phyloP scores from a whole-genome alignment of 768 basidiomycete genomes.

The Phaeotremella skinneri region DNA sequence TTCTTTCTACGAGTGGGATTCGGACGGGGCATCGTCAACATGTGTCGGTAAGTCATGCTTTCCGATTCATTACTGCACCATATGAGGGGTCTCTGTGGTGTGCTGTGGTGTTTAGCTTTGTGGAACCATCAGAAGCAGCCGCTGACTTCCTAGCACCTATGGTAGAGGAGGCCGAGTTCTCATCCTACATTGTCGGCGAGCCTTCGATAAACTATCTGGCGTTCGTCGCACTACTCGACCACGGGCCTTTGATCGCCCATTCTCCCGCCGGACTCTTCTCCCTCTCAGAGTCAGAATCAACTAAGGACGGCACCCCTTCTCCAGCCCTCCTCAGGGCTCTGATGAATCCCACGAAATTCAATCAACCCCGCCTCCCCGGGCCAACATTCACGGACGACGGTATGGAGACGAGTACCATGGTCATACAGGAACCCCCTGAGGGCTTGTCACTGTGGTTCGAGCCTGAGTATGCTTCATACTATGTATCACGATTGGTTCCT shows the following conservation, averaged over 20 bases:
- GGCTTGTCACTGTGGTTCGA: constrained; percentile 14
- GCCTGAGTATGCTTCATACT: constrained; percentile 9
- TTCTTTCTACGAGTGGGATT: constrained; percentile 21
- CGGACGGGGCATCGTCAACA: background rate
- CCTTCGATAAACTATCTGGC: constrained; percentile 20
- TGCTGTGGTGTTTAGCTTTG: no score
- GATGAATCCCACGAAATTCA: background rate
- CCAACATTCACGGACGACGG: constrained; percentile 13
- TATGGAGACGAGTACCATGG: constrained; percentile 1
- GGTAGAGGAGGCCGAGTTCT: constrained; percentile 27
- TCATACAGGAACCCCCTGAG: constrained; percentile 3
- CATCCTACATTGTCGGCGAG: constrained; percentile 21
- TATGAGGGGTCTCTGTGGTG: background rate
- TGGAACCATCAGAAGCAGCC: no score
- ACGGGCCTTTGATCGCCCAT: background rate
- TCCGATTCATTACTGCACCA: background rate
- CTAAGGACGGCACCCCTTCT: background rate
- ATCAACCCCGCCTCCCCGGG: background rate
- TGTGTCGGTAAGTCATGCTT: constrained; percentile 8
- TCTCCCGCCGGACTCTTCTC: constrained; percentile 8
- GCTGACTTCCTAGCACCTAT: no score
- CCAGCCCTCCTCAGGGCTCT: constrained; percentile 3
- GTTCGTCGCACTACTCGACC: constrained; percentile 16
- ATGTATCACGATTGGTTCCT: constrained; percentile 7
- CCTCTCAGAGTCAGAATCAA: background rate